Evolutionary conservation across 805 yeast genomes (phyloP), one percentile per base, ranked within the genome.

Genomic region (Priceomyces fermenticarens): DNA sequence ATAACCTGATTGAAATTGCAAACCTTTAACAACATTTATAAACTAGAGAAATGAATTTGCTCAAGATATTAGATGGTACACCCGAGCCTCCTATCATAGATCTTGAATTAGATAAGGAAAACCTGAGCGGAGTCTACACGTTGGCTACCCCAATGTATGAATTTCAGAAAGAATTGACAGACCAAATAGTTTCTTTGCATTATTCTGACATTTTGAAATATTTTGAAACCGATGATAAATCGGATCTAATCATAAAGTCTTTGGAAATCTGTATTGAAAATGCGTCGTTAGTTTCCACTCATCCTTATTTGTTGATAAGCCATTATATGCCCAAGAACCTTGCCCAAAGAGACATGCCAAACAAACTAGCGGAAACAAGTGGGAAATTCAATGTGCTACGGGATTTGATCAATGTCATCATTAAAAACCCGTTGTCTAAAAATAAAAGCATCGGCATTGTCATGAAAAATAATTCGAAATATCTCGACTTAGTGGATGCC

Each of bases 131-230:
- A 10, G 95, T 85, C 47, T 88, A 87, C 58, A 77, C 80, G 58
- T 66, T 89, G 20, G 85, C 95, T 1, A 83, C 91, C 5, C 90
- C 96, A 3, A 78, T 89, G 81, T 78, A 83, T 40, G 88, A 85
- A 46, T 86, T 86, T 50, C 98, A 91, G 58, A 84, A 82, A 53
- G 93, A 89, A 53, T 71, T 91, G 39, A 87, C 90, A 9, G 96
- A 91, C 60, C 96, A 89, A 57, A 89, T 93, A 25, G 86, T 91
- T 10, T 86, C 96, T 1, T 69, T 89, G 31, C 98, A 91, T 62
- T 91, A 90, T 58, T 80, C 91, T 27, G 98, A 90, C 57, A 88
- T 91, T 43, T 69, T 91, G 51, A 83, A 88, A 62, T 90, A 84
- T 58, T 89, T 87, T 55, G 95, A 88, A 57, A 68, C 78, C 37